phyloP scores from a whole-genome alignment of 371 early-diverging fungal species.

The Mortierella sp. region DNA sequence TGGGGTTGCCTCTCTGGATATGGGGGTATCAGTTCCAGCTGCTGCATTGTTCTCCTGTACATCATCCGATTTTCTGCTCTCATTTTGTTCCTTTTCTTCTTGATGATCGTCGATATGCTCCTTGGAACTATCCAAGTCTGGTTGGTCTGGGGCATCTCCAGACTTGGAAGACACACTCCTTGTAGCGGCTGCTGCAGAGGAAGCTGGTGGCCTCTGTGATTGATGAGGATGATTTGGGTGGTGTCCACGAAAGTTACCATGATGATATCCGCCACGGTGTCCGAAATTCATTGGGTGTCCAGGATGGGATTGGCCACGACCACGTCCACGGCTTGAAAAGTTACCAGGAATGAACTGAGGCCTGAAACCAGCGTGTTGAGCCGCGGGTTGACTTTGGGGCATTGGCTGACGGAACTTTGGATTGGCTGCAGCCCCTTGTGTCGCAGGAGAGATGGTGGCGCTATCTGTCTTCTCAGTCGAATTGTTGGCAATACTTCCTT shows the following conservation, averaged over 20 bases:
- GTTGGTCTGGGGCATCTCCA: neutral
- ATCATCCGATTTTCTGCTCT: neutral
- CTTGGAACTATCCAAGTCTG: constrained; percentile 5
- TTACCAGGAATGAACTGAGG: constrained; percentile 52
- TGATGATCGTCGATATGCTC: constrained; percentile 3
- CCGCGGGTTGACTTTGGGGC: constrained; percentile 51
- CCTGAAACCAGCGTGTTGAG: constrained; percentile 26
- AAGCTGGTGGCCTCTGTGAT: neutral
- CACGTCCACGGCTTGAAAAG: constrained; percentile 52
- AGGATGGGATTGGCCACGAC: constrained; percentile 49
- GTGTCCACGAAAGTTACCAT: constrained; percentile 19
- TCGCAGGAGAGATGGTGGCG: neutral
- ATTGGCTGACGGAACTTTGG: constrained; percentile 41
- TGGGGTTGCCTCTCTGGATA: constrained; percentile 19
- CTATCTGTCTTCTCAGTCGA: constrained; percentile 12
- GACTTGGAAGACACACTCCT: neutral
- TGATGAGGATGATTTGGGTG: constrained; percentile 15
- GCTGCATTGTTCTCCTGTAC: neutral
- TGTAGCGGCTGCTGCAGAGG: neutral
- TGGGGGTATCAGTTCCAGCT: neutral
- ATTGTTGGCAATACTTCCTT: neutral
- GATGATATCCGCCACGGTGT: constrained; percentile 45
- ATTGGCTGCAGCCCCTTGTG: constrained; percentile 7
- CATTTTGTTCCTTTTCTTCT: constrained; percentile 5
- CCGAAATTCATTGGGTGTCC: constrained; percentile 43